Conservation (phyloP, 2,329 filamentous ascomycete species). For the Diplodia sapinea region DNA sequence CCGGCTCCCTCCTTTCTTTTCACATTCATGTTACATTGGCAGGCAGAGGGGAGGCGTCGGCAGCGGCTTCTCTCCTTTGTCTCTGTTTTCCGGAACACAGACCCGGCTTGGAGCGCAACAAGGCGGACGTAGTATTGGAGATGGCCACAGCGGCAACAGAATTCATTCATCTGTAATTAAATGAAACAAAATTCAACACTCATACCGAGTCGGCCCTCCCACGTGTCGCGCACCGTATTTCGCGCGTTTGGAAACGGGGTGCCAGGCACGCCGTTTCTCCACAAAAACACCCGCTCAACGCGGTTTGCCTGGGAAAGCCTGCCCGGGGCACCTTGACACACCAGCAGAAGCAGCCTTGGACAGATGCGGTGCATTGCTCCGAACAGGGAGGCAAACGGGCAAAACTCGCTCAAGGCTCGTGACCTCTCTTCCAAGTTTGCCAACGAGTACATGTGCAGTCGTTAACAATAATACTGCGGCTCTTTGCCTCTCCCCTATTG, state of each 20-base stretch:
- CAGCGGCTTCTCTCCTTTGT: conserved; percentile 3
- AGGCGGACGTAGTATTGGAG: not conserved
- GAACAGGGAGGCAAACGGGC: not conserved
- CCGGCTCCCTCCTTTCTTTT: conserved; percentile 1
- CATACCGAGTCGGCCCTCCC: not conserved
- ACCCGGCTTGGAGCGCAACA: conserved; percentile 4
- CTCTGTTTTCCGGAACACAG: conserved; percentile 9
- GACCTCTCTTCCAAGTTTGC: not conserved
- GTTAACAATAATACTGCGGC: not conserved
- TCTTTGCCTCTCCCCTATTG: not conserved
- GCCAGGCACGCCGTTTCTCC: conserved; percentile 6
- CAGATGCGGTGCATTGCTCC: conserved; percentile 15
- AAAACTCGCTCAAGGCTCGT: not conserved
- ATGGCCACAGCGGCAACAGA: conserved; percentile 21
- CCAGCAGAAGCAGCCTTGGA: conserved; percentile 1
- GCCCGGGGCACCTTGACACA: not conserved
- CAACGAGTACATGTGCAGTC: not conserved
- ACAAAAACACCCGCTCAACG: not conserved
- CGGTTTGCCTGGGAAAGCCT: not conserved
- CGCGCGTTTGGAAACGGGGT: conserved; percentile 5
- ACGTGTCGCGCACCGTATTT: not conserved
- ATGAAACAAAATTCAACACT: conserved; percentile 9
- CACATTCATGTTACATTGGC: not conserved
- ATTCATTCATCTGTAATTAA: conserved; percentile 18
- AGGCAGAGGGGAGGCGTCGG: not conserved